phyloP scores from a whole-genome alignment of 225 moss, liverwort and hornwort species.

The Rhytidiadelphus loreus region DNA sequence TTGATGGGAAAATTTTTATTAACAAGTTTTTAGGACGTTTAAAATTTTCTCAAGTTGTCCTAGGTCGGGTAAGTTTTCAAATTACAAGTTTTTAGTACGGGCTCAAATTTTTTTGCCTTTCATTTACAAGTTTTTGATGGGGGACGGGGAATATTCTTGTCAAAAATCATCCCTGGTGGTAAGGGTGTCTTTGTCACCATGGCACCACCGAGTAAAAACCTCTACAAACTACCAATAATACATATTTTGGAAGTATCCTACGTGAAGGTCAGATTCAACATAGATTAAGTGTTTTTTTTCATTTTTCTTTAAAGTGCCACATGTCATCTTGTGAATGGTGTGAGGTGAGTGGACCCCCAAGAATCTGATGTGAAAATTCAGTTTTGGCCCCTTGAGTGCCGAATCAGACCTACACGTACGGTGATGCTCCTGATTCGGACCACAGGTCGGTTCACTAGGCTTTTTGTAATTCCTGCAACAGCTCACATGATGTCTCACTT shows the following conservation, averaged over 20 bases:
- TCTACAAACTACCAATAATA: fast-evolving
- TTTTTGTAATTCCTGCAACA: neutral
- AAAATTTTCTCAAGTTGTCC: too few species aligned
- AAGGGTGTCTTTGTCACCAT: neutral
- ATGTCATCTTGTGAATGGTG: neutral
- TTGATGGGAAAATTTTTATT: too few species aligned
- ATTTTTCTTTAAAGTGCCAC: too few species aligned
- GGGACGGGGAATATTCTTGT: too few species aligned
- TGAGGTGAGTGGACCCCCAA: neutral
- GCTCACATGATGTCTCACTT: neutral
- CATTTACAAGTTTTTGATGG: too few species aligned
- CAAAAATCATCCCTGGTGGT: too few species aligned
- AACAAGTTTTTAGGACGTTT: too few species aligned
- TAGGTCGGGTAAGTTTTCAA: too few species aligned
- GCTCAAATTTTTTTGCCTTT: too few species aligned
- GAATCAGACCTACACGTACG: neutral
- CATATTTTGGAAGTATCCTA: neutral
- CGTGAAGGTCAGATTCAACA: neutral
- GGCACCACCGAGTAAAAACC: neutral
- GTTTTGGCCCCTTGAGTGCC: neutral
- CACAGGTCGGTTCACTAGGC: too few species aligned
- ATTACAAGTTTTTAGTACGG: too few species aligned
- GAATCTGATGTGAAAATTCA: neutral
- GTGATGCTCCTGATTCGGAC: neutral
- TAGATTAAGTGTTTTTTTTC: neutral